phyloP scores from a whole-genome alignment of 768 basidiomycete genomes.

The Xerocomellus dryophilus region DNA sequence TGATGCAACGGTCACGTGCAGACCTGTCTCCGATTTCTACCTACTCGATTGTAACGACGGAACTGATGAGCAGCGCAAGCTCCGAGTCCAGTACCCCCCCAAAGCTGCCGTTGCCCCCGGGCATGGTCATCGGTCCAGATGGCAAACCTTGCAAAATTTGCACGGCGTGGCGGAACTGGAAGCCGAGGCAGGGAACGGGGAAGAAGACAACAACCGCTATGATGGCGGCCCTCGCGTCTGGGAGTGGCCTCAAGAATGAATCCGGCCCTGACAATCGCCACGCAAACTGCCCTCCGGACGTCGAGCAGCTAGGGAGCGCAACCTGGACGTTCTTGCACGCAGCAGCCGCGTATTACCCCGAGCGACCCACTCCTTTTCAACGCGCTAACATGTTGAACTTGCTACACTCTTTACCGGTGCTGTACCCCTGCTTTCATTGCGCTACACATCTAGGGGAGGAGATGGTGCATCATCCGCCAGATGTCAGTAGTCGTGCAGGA shows the following conservation, averaged over 20 bases:
- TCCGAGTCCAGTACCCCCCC: slow-evolving; percentile 7
- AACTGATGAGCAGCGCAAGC: slow-evolving; percentile 10
- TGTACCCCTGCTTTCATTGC: slow-evolving; percentile 90
- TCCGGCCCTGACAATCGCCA: slow-evolving; percentile 41
- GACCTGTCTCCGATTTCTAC: neutral
- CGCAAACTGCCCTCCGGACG: slow-evolving; percentile 83
- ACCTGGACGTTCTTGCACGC: slow-evolving; percentile 98
- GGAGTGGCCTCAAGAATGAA: slow-evolving; percentile 27
- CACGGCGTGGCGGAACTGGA: slow-evolving; percentile 74
- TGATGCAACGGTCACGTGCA: slow-evolving; percentile 20
- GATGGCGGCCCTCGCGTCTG: slow-evolving; percentile 35
- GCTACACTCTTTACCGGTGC: slow-evolving; percentile 67
- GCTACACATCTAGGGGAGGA: slow-evolving; percentile 77
- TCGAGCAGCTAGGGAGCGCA: slow-evolving; percentile 82
- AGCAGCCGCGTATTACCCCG: slow-evolving; percentile 93
- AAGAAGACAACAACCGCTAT: slow-evolving; percentile 33
- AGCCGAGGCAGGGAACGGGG: slow-evolving; percentile 37
- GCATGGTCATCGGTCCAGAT: slow-evolving; percentile 86
- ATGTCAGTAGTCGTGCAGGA: slow-evolving; percentile 65
- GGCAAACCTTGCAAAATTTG: slow-evolving; percentile 96
- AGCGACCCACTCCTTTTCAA: slow-evolving; percentile 69
- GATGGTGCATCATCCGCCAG: slow-evolving; percentile 65
- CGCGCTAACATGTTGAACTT: slow-evolving; percentile 82
- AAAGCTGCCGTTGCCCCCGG: slow-evolving; percentile 56
- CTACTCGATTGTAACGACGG: neutral